A percentile compares a stretch with the other conserved stretches of the same genome.
These are phyloP conservation scores for Aspergillus ostianus DNA, from an alignment of 495 filamentous ascomycete genomes.

Conservation along the genomic window DNA sequence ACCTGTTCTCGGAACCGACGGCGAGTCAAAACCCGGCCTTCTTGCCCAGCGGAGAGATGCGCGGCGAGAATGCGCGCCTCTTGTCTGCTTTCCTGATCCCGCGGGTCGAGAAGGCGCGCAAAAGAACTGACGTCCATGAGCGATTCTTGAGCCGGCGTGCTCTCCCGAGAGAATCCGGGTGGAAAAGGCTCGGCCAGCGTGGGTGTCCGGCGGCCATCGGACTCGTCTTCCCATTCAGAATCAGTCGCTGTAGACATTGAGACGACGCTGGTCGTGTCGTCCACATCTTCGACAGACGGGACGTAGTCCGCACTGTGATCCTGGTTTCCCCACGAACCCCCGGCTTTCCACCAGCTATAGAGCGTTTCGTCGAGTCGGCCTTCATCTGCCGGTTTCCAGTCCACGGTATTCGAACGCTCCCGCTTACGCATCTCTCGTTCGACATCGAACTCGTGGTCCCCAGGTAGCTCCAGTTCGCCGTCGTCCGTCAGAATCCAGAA, in stretches of 20 bases:
- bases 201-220: slow-evolving; percentile 70
- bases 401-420: slow-evolving; percentile 36
- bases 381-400: slow-evolving; percentile 50
- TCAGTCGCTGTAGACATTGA: slow-evolving; percentile 55
- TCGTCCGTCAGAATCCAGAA: slow-evolving; percentile 61
- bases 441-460: slow-evolving; percentile 67
- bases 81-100: slow-evolving; percentile 69
- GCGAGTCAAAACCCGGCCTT: slow-evolving; percentile 69
- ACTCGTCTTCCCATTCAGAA: slow-evolving; percentile 58
- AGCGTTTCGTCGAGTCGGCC: slow-evolving; percentile 67
- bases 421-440: slow-evolving; percentile 67
- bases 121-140: slow-evolving; percentile 66
- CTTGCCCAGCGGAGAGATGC: slow-evolving; percentile 61
- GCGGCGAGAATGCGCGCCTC: slow-evolving; percentile 82
- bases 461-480: slow-evolving; percentile 55
- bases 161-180: slow-evolving; percentile 46
- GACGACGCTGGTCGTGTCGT: slow-evolving; percentile 76
- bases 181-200: slow-evolving; percentile 56
- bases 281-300: slow-evolving; percentile 53
- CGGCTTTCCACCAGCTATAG: slow-evolving; percentile 76
- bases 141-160: slow-evolving; percentile 59
- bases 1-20: slow-evolving; percentile 66
- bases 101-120: slow-evolving; percentile 80
- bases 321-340: slow-evolving; percentile 77
- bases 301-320: slow-evolving; percentile 74